Evolutionary conservation across 208 protist species (phyloP).

Genomic region (Trypanosoma theileri): DNA sequence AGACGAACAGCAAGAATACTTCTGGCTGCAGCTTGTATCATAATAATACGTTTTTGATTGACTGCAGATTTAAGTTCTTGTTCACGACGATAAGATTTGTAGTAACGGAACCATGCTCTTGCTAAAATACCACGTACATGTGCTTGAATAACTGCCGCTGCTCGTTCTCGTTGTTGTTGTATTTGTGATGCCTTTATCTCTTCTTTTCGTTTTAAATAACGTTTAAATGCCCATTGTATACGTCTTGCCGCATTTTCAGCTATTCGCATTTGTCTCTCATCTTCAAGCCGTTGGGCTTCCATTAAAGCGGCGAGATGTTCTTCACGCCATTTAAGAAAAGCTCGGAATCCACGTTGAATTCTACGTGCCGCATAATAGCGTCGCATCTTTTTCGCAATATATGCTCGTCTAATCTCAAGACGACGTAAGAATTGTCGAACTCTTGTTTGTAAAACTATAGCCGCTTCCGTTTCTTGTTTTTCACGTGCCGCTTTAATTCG

Average conservation of each 20-base stretch:
- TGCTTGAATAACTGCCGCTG: conserved; percentile 76
- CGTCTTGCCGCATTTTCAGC: conserved; percentile 57
- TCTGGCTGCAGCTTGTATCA: conserved; percentile 64
- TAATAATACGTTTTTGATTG: conserved; percentile 53
- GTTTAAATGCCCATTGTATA: conserved; percentile 64
- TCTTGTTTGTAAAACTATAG: conserved; percentile 59
- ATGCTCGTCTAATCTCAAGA: conserved; percentile 56
- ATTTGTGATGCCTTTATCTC: conserved; percentile 36
- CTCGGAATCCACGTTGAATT: conserved; percentile 81
- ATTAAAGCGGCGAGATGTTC: conserved; percentile 46
- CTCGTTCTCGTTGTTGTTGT: conserved; percentile 44
- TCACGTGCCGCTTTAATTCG: conserved; percentile 36
- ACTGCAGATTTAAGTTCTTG: conserved; percentile 68
- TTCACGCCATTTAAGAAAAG: conserved; percentile 46
- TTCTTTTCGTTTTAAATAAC: conserved; percentile 48
- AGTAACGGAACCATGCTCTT: conserved; percentile 84
- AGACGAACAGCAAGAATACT: conserved; percentile 35
- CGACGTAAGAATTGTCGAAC: conserved; percentile 71
- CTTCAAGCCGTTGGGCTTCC: conserved; percentile 62
- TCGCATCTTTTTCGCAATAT: conserved; percentile 48
- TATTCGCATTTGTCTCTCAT: conserved; percentile 49
- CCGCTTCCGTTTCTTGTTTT: conserved; percentile 47
- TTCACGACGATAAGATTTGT: conserved; percentile 70
- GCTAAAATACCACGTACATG: conserved; percentile 77
- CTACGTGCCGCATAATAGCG: conserved; percentile 58